Conservation (phyloP, 768 basidiomycete genomes). For the Hygrophorus pudorinus region DNA sequence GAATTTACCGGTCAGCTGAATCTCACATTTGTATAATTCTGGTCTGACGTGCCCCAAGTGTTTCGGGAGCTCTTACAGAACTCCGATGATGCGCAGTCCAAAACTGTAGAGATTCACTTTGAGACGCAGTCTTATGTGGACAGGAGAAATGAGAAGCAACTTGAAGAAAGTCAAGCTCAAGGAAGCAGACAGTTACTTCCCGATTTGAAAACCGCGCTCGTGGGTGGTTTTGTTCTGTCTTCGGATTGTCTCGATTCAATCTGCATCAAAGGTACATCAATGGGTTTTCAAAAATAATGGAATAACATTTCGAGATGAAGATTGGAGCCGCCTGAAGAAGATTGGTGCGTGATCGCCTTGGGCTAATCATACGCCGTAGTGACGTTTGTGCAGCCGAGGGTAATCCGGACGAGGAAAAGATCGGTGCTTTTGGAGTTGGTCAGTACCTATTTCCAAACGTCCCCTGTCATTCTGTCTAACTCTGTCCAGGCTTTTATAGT, state of each 20-base stretch:
- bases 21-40: background rate
- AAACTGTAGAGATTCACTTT: conserved; percentile 69
- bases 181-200: conserved; percentile 27
- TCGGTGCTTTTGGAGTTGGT: conserved; percentile 93
- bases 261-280: conserved; percentile 46
- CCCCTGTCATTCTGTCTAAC: background rate
- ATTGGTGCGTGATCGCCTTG: conserved; percentile 43
- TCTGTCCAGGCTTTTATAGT: conserved; percentile 55
- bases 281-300: conserved; percentile 91
- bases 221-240: conserved; percentile 19
- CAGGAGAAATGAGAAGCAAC: conserved; percentile 14
- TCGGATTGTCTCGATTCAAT: background rate
- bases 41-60: conserved; percentile 15
- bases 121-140: conserved; percentile 48
- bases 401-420: conserved; percentile 90
- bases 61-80: conserved; percentile 88
- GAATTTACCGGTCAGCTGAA: conserved; percentile 57
- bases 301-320: conserved; percentile 68
- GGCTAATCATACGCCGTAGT: background rate
- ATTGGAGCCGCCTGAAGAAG: conserved; percentile 85
- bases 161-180: conserved; percentile 6
- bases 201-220: conserved; percentile 54
- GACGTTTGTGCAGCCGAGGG: conserved; percentile 55
- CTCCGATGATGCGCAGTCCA: conserved; percentile 83
- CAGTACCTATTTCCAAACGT: conserved; percentile 12